These are phyloP conservation scores for Chloris gayana DNA, from an alignment of 176 grass and related monocot species.

Conservation along the genomic window DNA sequence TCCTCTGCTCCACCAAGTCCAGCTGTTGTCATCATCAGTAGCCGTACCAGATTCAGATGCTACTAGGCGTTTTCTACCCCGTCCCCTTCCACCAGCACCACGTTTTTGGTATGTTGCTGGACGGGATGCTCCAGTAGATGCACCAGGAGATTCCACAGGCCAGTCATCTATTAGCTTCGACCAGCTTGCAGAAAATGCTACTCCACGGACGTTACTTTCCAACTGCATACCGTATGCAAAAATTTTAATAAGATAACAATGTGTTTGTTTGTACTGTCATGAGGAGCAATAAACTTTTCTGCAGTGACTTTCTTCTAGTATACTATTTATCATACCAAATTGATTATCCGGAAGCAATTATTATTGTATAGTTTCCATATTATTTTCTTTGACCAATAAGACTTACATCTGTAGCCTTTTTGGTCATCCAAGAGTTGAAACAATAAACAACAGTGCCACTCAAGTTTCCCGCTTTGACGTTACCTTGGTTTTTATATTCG, in stretches of 20 bases:
- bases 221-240: conserved; percentile 58
- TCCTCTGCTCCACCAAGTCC: conserved; percentile 89
- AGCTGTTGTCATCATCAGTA: conserved; percentile 68
- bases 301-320: not conserved
- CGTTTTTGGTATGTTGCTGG: conserved; percentile 68
- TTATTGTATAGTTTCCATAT: conserved; percentile 17
- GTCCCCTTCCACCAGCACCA: conserved; percentile 62
- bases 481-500: not conserved
- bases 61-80: conserved; percentile 61
- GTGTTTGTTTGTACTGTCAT: conserved; percentile 20
- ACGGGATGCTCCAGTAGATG: conserved; percentile 54
- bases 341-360: conserved; percentile 29
- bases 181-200: conserved; percentile 83
- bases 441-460: not conserved
- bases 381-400: conserved; percentile 19
- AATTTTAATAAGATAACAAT: conserved; percentile 23
- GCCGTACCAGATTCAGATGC: conserved; percentile 51
- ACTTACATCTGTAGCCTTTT: not conserved
- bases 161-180: conserved; percentile 78
- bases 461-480: not conserved
- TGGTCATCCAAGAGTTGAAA: conserved; percentile 27
- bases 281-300: conserved; percentile 17
- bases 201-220: conserved; percentile 81
- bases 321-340: conserved; percentile 32
- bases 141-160: conserved; percentile 55